These are phyloP conservation scores for Claviceps capensis DNA, from an alignment of 2,329 filamentous ascomycete species.

Conservation along the genomic window DNA sequence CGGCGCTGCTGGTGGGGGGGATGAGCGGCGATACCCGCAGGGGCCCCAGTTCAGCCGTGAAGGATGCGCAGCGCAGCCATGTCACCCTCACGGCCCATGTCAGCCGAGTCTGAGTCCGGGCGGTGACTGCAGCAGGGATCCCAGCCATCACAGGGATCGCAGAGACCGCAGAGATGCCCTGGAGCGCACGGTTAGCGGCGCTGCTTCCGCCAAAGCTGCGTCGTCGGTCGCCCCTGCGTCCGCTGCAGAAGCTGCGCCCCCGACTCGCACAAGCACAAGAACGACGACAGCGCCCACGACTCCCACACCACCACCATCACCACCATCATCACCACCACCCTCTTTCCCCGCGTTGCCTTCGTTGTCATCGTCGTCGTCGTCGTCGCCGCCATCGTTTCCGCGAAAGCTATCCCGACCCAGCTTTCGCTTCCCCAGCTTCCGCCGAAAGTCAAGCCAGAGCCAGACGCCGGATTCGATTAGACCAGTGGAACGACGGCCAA, in stretches of 20 bases:
- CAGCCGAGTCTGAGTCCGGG: too few relatives aligned
- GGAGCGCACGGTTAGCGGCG: neutral
- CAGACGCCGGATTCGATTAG: constrained; percentile 7
- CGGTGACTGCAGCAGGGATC: too few relatives aligned
- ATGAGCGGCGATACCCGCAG: too few relatives aligned
- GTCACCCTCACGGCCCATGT: too few relatives aligned
- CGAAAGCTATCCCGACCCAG: constrained; percentile 16
- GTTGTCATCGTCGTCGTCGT: neutral
- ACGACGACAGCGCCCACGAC: neutral
- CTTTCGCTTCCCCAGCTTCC: constrained; percentile 12
- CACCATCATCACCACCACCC: neutral
- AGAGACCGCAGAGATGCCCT: too few relatives aligned
- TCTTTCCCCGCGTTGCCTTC: neutral
- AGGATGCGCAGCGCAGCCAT: too few relatives aligned
- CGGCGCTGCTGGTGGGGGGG: too few relatives aligned
- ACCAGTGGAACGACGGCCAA: constrained; percentile 8
- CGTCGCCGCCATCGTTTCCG: neutral
- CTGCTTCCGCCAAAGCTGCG: constrained; percentile 8
- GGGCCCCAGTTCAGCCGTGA: too few relatives aligned
- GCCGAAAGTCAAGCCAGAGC: constrained; percentile 6
- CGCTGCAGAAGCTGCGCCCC: neutral
- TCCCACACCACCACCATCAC: neutral
- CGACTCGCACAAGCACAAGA: neutral
- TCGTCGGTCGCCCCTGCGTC: neutral
- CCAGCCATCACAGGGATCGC: too few relatives aligned